phyloP scores from a whole-genome alignment of 2,329 filamentous ascomycete genomes.

The Xylariaceae sp. region DNA sequence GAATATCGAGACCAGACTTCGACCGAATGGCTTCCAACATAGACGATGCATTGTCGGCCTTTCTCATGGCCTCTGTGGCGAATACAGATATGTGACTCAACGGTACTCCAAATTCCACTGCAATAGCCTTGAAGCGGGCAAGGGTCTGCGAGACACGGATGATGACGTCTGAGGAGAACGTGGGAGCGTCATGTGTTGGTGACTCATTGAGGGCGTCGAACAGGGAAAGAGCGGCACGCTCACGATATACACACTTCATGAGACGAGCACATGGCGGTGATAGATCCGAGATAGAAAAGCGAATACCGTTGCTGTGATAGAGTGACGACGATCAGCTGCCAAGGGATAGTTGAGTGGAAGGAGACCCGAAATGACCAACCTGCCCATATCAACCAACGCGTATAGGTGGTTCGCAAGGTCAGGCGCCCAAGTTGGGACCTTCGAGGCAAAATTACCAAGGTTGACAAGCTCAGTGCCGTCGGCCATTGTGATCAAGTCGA shows the following conservation, averaged over 20 bases:
- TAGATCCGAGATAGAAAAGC: constrained; percentile 86
- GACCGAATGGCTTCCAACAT: constrained; percentile 65
- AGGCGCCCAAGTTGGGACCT: constrained; percentile 49
- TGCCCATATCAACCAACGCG: constrained; percentile 60
- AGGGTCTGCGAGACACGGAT: constrained; percentile 64
- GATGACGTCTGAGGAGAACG: constrained; percentile 58
- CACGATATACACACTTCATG: constrained; percentile 73
- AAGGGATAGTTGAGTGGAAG: not conserved
- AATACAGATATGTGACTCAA: constrained; percentile 67
- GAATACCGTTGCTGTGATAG: constrained; percentile 75
- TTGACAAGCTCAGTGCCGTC: constrained; percentile 44
- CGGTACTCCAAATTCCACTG: constrained; percentile 66
- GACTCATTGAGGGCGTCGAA: constrained; percentile 73
- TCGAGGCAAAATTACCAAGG: constrained; percentile 49
- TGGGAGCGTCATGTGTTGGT: constrained; percentile 29
- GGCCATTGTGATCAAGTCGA: constrained; percentile 27
- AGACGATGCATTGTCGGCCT: constrained; percentile 68
- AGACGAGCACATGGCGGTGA: constrained; percentile 68
- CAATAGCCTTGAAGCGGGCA: constrained; percentile 68
- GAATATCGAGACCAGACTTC: constrained; percentile 65
- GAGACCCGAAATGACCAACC: constrained; percentile 36
- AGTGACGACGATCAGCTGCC: not conserved
- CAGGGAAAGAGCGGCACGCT: constrained; percentile 77
- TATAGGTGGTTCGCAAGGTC: constrained; percentile 48
- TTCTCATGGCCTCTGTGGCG: constrained; percentile 86